Conservation (phyloP, 1,284 basidiomycete genomes). For the Apiotrichum porosum region DNA sequence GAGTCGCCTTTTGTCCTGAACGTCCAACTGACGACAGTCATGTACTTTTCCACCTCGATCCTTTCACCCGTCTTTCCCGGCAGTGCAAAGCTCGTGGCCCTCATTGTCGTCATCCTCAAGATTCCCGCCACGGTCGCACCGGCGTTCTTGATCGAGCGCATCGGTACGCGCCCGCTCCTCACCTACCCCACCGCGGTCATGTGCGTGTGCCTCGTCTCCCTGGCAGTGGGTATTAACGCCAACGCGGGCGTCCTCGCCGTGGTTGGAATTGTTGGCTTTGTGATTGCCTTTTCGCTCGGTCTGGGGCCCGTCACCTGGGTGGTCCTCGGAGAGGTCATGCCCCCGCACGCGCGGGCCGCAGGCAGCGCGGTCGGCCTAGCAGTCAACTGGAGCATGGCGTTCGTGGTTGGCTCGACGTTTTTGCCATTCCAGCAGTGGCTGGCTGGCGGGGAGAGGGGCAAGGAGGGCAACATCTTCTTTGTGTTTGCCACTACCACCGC, state of each 20-base stretch:
- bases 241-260: constrained; percentile 19
- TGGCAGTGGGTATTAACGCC: constrained; percentile 35
- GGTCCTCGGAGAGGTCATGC: constrained; percentile 38
- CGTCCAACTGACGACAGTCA: constrained; percentile 43
- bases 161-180: constrained; percentile 27
- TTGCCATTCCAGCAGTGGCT: constrained; percentile 34
- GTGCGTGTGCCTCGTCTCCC: constrained; percentile 19
- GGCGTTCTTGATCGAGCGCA: constrained; percentile 46
- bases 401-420: constrained; percentile 33
- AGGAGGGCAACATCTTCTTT: constrained; percentile 40
- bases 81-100: constrained; percentile 37
- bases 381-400: constrained; percentile 38
- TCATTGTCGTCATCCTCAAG: constrained; percentile 45
- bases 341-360: constrained; percentile 31
- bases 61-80: constrained; percentile 41
- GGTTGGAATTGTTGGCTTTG: constrained; percentile 30
- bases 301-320: constrained; percentile 44
- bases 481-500: constrained; percentile 26
- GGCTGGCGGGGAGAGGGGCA: constrained; percentile 13
- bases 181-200: constrained; percentile 27
- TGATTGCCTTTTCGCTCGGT: constrained; percentile 32
- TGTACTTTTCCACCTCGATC: constrained; percentile 48
- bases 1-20: no score
- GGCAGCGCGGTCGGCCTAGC: constrained; percentile 34
- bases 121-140: constrained; percentile 49